These are phyloP conservation scores for Rhizopogon salebrosus DNA, from an alignment of 768 basidiomycete species.

Conservation along the genomic window DNA sequence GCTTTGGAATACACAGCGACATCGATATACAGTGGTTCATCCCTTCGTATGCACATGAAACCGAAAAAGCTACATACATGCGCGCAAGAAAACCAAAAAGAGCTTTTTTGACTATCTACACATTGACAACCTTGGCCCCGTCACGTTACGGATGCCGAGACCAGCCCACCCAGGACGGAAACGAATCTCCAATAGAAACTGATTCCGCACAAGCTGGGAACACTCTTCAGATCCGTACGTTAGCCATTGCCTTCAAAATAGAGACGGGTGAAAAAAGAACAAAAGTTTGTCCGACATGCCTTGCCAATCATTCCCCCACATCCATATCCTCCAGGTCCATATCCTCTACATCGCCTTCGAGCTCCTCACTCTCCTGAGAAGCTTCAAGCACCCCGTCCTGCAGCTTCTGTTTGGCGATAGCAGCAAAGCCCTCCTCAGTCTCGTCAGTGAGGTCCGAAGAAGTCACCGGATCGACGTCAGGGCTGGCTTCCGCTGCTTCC, in stretches of 20 bases:
- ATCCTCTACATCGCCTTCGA: not conserved
- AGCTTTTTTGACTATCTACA: not conserved
- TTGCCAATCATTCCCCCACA: slow-evolving; percentile 13
- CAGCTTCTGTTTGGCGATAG: slow-evolving; percentile 31
- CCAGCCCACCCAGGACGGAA: not conserved
- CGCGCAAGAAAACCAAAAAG: not conserved
- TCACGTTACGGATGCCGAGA: not conserved
- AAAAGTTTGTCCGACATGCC: not conserved
- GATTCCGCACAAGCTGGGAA: not conserved
- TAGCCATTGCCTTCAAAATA: not conserved
- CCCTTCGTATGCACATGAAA: not conserved
- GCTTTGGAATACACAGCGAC: too few relatives aligned
- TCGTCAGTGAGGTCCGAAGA: slow-evolving; percentile 32
- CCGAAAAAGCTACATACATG: not conserved
- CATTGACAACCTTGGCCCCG: not conserved
- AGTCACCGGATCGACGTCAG: slow-evolving; percentile 13
- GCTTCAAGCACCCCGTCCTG: slow-evolving; percentile 17
- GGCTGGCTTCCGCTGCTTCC: slow-evolving; percentile 11
- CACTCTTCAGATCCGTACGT: not conserved
- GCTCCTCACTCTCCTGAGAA: not conserved
- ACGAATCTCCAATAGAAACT: not conserved
- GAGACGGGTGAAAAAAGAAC: not conserved
- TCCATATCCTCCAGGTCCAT: slow-evolving; percentile 8
- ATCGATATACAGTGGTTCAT: too few relatives aligned
- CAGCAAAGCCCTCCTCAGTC: slow-evolving; percentile 47